Evolutionary conservation across 2,329 filamentous ascomycete species (phyloP), one percentile per base, ranked within the genome.

Genomic region (Uncinocarpus reesii): DNA sequence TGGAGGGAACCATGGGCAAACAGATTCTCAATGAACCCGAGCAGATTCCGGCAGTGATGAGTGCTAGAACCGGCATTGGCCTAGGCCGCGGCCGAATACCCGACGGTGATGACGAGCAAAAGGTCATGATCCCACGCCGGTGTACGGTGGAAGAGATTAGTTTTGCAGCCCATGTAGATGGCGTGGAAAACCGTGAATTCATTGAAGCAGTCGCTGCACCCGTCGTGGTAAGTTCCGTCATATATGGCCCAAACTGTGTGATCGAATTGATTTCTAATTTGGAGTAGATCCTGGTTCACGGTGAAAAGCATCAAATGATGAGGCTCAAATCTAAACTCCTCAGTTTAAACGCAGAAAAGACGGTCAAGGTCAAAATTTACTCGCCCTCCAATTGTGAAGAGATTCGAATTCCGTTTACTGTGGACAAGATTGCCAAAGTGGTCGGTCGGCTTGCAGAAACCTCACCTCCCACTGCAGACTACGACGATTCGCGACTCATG

Each of bases 301-400:
- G 92, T 48, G 92, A 98, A 63, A 88, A 92, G 59, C 87, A 95
- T 63, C 95, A 96, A 62, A 96, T 96, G 88, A 95, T 92, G 77
- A 82, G 92, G 47, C 73, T 98, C 23, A 95, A 95, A 65, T 95
- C 89, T 2, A 93, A 95, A 62, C 76, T 98, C 1, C 78, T 96
- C 3, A 90, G 87, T n/a, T 77, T 95, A 31, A 95, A 95, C 60
- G 81, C 84, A 23, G 80, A 81, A 55, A 90, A 90, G 62, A 73
- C 79, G 1, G 72, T 79, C 35, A 92, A 93, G 57, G 83, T 87
- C 56, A 95, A 96, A 64, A 86, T 98, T 8, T 96, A 81, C 70
- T 93, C 86, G 20, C 92, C 92, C 0, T 82, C 86, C 46, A 98
- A 98, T 64, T 95, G 89, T 64, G 90, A 96, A 60, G 89, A 95